A percentile compares a stretch with the other conserved stretches of the same genome.
Conservation (phyloP, 129 eudicot genomes). For the Cynara cardunculus region DNA sequence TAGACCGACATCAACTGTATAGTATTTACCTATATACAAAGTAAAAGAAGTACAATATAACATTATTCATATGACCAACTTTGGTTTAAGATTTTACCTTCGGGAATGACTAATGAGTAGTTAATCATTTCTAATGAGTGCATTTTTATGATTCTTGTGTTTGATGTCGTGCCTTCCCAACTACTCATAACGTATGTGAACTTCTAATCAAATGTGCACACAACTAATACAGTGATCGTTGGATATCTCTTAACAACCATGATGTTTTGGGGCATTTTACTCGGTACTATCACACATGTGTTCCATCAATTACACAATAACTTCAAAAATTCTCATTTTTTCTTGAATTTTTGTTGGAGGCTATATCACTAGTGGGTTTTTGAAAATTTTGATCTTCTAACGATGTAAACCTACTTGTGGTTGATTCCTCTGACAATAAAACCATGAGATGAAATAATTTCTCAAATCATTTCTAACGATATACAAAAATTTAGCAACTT, state of each 20-base stretch:
- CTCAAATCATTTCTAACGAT: not conserved
- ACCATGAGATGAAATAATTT: not conserved
- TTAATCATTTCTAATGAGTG: not conserved
- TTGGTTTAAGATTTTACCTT: not conserved
- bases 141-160: not conserved
- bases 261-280: not conserved
- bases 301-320: not conserved
- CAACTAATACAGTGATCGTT: slow-evolving; percentile 8
- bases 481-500: not conserved
- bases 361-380: not conserved
- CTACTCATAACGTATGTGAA: slow-evolving; percentile 17
- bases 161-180: not conserved
- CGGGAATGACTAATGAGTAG: not conserved
- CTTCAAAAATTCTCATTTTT: not conserved
- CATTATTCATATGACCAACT: not conserved
- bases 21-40: slow-evolving; percentile 15
- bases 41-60: not conserved
- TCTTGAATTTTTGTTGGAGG: not conserved
- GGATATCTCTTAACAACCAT: not conserved
- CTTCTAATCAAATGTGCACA: slow-evolving; percentile 13
- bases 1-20: slow-evolving; percentile 1
- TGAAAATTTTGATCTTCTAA: not conserved
- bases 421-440: not conserved
- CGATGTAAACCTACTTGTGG: slow-evolving; percentile 4
- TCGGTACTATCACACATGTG: not conserved